A percentile compares a stretch with the other conserved stretches of the same genome.
These are phyloP conservation scores for Tetrahymena borealis DNA, from an alignment of 73 alveolate species.

Conservation along the genomic window DNA sequence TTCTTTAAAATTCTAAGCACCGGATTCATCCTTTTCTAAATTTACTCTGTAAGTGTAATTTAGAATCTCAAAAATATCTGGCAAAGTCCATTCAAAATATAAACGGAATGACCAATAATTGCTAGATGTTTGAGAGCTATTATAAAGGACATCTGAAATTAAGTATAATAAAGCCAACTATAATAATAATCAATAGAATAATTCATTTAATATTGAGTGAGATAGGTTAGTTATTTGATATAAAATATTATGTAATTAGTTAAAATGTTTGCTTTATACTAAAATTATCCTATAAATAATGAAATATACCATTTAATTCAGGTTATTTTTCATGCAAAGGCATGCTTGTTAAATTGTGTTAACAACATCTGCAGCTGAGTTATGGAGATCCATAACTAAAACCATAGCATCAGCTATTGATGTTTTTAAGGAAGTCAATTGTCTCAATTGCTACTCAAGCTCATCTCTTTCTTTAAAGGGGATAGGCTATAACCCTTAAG, in stretches of 20 bases:
- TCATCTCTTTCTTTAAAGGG: slow-evolving; percentile 7
- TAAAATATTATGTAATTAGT: no score
- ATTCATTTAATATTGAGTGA: no score
- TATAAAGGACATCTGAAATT: neutral
- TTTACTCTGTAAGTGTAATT: neutral
- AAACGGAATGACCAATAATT: neutral
- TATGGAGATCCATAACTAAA: slow-evolving; percentile 23
- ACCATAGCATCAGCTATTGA: slow-evolving; percentile 38
- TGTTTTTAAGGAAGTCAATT: slow-evolving; percentile 19
- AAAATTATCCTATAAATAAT: neutral
- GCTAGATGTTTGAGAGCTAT: neutral
- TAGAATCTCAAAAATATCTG: neutral
- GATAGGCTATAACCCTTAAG: neutral
- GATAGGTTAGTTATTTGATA: neutral
- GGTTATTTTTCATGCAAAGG: neutral
- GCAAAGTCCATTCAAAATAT: neutral
- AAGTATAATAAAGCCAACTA: neutral
- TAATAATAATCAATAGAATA: neutral
- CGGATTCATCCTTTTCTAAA: neutral
- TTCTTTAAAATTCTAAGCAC: neutral
- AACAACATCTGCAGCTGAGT: slow-evolving; percentile 29
- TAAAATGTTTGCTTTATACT: no score
- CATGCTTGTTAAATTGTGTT: neutral
- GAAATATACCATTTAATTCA: neutral
- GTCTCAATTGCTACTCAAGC: neutral